These are phyloP conservation scores for Cardamine occulta DNA, from an alignment of 345 rosid species.

Conservation along the genomic window DNA sequence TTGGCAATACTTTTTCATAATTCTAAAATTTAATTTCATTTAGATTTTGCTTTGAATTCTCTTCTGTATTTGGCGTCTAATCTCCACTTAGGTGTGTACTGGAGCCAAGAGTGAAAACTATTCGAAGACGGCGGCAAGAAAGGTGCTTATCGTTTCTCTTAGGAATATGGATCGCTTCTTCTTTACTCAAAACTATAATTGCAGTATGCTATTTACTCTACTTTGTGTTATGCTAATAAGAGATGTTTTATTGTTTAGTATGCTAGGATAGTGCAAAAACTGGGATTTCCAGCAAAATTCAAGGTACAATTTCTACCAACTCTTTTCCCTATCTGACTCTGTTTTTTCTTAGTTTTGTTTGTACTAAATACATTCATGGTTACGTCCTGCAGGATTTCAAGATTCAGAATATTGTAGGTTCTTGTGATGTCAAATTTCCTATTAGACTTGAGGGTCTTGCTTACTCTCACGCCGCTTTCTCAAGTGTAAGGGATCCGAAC, in stretches of 20 bases:
- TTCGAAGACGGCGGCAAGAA: slow-evolving; percentile 81
- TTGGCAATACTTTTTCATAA: not conserved
- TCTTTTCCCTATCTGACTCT: slow-evolving; percentile 8
- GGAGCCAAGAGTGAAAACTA: slow-evolving; percentile 87
- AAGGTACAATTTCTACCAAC: slow-evolving; percentile 41
- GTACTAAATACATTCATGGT: not conserved
- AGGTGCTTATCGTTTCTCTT: slow-evolving; percentile 21
- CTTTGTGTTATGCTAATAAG: slow-evolving; percentile 18
- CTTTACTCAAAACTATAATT: not conserved
- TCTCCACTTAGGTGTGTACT: slow-evolving; percentile 62
- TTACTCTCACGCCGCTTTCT: slow-evolving; percentile 70
- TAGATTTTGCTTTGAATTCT: not conserved
- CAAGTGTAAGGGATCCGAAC: slow-evolving; percentile 53
- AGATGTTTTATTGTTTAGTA: slow-evolving; percentile 48
- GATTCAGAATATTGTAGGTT: slow-evolving; percentile 88
- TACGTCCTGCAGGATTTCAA: slow-evolving; percentile 64
- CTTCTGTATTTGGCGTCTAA: slow-evolving; percentile 12
- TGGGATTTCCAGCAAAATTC: slow-evolving; percentile 81
- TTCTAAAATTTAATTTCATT: not conserved
- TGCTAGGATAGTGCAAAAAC: slow-evolving; percentile 81
- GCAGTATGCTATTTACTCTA: not conserved
- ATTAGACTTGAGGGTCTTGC: slow-evolving; percentile 86
- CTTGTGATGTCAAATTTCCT: slow-evolving; percentile 82
- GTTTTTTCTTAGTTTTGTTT: not conserved
- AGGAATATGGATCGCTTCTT: not conserved